Evolutionary conservation across 164 flowering plant genomes (phyloP), one percentile per base, ranked within the genome.

Genomic region (Stephania japonica): DNA sequence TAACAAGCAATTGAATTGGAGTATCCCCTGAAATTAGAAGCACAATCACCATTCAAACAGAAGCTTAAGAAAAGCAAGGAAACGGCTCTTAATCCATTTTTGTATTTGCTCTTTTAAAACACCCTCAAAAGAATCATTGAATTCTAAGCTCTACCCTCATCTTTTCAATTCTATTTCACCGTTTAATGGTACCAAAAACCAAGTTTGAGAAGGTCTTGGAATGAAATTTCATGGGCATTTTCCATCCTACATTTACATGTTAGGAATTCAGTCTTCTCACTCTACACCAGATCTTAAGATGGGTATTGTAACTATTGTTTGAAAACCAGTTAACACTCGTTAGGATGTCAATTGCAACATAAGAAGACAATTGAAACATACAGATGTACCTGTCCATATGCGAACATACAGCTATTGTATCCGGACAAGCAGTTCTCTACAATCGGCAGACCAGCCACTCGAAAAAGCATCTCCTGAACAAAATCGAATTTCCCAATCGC

Each of bases 381-480:
- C 41, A 38, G 25, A 68, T 24, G n/a, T 87, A 96, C 99, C 97
- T 96, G 99, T 19, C 99, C 99, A 80, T 96, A 96, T 19, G 99
- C 99, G 86, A 96, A 96, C 86, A 96, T 88, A 79, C 98, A 93
- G 78, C 98, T 96, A 75, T 96, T 96, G 73, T 93, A 96, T 65
- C 99, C 99, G 49, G 96, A 93, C 80, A 96, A 75, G 80, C 99
- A 96, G 79, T 96, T 96, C 86, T 96, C 99, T 2, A 96, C 94
- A 94, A 96, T 92, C 4, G 99, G 97, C 65, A 91, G 84, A 79
- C 97, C 94, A 69, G 89, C 97, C 87, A 86, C 89, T 77, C 94
- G 78, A 71, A 96, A 96, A 78, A 96, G 91, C 79, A 83, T 88
- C 74, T 92, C 98, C 99, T 96, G 94, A 76, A 81, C 53, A 80